Conservation (phyloP, 768 basidiomycete genomes). For the Lactarius sp. region DNA sequence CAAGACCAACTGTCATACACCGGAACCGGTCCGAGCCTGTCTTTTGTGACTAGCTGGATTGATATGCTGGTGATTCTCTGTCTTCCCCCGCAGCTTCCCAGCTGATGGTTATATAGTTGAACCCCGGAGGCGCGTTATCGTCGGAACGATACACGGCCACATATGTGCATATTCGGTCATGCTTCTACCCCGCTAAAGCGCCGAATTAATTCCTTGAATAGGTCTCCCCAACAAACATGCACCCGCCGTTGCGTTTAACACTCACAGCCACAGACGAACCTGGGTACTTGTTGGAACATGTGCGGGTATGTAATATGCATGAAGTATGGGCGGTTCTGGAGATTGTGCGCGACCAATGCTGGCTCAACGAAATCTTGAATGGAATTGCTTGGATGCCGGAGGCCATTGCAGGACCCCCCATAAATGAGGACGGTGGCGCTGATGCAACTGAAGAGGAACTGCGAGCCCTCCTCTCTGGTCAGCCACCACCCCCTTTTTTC, state of each 20-base stretch:
- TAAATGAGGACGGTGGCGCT: conserved; percentile 29
- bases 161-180: conserved; percentile 46
- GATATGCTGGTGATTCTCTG: conserved; percentile 47
- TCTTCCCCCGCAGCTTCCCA: background rate
- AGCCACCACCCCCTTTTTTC: conserved; percentile 24
- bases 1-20: conserved; percentile 46
- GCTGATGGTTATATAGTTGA: conserved; percentile 41
- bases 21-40: conserved; percentile 39
- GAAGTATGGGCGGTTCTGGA: conserved; percentile 75
- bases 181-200: background rate
- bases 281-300: conserved; percentile 64
- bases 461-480: conserved; percentile 60
- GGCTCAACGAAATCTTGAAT: conserved; percentile 69
- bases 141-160: conserved; percentile 62
- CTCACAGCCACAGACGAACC: conserved; percentile 68
- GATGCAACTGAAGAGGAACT: conserved; percentile 51
- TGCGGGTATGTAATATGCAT: conserved; percentile 66
- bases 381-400: conserved; percentile 62
- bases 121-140: conserved; percentile 41
- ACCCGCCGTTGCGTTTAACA: conserved; percentile 67
- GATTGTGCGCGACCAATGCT: conserved; percentile 80
- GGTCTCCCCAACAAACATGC: conserved; percentile 59
- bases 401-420: conserved; percentile 31
- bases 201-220: conserved; percentile 30
- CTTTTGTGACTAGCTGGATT: conserved; percentile 55